Percentiles rank a stretch among this genome's conserved stretches.
phyloP scores from a whole-genome alignment of 768 basidiomycete species.

The Lyophyllum semitale region DNA sequence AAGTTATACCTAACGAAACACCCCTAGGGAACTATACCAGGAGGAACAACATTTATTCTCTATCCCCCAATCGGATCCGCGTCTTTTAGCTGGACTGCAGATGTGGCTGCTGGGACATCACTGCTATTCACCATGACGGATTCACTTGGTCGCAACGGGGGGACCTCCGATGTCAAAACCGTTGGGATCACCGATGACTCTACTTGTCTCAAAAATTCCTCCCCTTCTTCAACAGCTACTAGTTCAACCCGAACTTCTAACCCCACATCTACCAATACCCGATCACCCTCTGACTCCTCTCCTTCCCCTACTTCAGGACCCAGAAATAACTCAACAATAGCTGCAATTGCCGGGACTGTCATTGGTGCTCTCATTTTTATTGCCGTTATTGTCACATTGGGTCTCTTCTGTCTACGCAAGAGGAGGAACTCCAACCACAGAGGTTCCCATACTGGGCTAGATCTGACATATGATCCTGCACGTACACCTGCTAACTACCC shows the following conservation, averaged over 20 bases:
- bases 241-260: slow-evolving; percentile 7
- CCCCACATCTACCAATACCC: slow-evolving; percentile 15
- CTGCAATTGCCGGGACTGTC: slow-evolving; percentile 53
- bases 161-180: slow-evolving; percentile 52
- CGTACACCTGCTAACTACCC: slow-evolving; percentile 23
- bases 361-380: slow-evolving; percentile 56
- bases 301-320: slow-evolving; percentile 22
- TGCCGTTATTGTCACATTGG: slow-evolving; percentile 51
- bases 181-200: slow-evolving; percentile 50
- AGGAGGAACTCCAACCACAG: slow-evolving; percentile 27
- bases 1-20: not conserved
- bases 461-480: slow-evolving; percentile 38
- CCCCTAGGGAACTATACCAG: slow-evolving; percentile 63
- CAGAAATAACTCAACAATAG: slow-evolving; percentile 31
- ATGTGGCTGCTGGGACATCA: slow-evolving; percentile 58
- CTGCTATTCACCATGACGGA: slow-evolving; percentile 61
- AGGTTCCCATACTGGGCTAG: slow-evolving; percentile 36
- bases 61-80: slow-evolving; percentile 38
- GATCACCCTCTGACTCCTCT: slow-evolving; percentile 20
- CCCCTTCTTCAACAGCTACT: slow-evolving; percentile 50
- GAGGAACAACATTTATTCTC: slow-evolving; percentile 52
- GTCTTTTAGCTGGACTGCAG: slow-evolving; percentile 55
- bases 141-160: slow-evolving; percentile 52
- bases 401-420: slow-evolving; percentile 50
- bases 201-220: slow-evolving; percentile 52